phyloP scores from a whole-genome alignment of 106 monocot genomes.

The Apostasia ramifera region DNA sequence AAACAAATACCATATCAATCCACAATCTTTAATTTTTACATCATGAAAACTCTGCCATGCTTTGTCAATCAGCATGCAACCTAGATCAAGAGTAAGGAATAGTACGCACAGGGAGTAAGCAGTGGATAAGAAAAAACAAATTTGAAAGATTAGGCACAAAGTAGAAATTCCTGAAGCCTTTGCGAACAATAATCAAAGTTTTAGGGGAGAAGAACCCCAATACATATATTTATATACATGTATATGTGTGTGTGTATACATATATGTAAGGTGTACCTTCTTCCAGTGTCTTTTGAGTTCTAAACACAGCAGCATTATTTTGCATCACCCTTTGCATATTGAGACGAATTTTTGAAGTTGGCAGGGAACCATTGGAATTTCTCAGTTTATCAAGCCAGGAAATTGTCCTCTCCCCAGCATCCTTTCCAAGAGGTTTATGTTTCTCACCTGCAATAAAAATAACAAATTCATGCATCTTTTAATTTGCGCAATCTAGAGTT shows the following conservation, averaged over 20 bases:
- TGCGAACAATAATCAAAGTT: too few species aligned
- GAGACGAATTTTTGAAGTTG: conserved; percentile 90
- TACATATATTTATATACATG: too few species aligned
- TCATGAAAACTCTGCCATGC: conserved; percentile 80
- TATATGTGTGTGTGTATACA: too few species aligned
- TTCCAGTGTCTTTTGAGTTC: conserved; percentile 89
- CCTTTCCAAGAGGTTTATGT: conserved; percentile 70
- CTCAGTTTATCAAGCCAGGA: conserved; percentile 89
- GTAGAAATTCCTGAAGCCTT: too few species aligned
- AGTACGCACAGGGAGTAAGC: neutral
- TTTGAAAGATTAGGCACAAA: neutral
- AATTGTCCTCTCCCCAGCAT: conserved; percentile 87
- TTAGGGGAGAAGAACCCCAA: too few species aligned
- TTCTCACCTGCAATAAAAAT: conserved; percentile 43
- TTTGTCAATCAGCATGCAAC: conserved; percentile 79
- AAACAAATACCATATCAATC: conserved; percentile 70
- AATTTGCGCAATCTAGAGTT: neutral
- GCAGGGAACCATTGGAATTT: conserved; percentile 79
- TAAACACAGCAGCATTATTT: conserved; percentile 97
- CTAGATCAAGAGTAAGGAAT: conserved; percentile 25
- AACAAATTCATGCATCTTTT: neutral
- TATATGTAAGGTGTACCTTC: conserved; percentile 45
- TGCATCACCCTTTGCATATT: conserved; percentile 99
- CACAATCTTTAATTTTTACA: conserved; percentile 68
- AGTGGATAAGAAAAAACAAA: too few species aligned